phyloP scores from a whole-genome alignment of 1,139 yeast genomes.

The Eremothecium cymbalariae region DNA sequence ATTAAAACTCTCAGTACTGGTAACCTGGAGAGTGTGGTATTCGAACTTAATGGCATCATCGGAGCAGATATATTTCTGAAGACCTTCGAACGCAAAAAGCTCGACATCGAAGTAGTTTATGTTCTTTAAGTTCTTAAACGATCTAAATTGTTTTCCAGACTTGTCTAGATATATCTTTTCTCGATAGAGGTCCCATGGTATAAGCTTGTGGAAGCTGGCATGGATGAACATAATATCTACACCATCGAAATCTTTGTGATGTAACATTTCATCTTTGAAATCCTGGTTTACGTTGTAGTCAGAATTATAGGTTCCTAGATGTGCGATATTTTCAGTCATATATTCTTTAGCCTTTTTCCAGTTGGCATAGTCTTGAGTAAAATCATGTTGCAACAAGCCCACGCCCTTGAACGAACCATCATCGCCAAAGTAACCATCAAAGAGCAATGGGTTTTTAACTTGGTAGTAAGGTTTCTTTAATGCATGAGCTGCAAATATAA shows the following conservation, averaged over 20 bases:
- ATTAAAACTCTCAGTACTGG: conserved; percentile 11
- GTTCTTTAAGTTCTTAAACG: conserved; percentile 10
- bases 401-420: conserved; percentile 34
- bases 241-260: too few relatives aligned
- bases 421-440: conserved; percentile 36
- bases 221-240: conserved; percentile 43
- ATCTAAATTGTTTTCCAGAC: conserved; percentile 32
- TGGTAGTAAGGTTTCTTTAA: conserved; percentile 46
- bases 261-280: too few relatives aligned
- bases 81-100: conserved; percentile 15
- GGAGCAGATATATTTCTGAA: conserved; percentile 16
- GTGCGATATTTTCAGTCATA: conserved; percentile 10
- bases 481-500: conserved; percentile 51
- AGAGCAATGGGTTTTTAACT: conserved; percentile 40
- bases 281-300: conserved; percentile 15
- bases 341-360: conserved; percentile 16
- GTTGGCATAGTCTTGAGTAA: conserved; percentile 34
- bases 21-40: conserved; percentile 9
- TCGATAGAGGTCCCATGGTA: conserved; percentile 44
- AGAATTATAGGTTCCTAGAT: conserved; percentile 12
- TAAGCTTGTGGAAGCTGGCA: conserved; percentile 57
- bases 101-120: conserved; percentile 18
- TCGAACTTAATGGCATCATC: conserved; percentile 13
- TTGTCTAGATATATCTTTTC: conserved; percentile 39
- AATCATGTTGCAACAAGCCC: conserved; percentile 40